A percentile compares a stretch with the other conserved stretches of the same genome.
phyloP scores from a whole-genome alignment of 257 asterid species.

The Solanum corneliomulleri region DNA sequence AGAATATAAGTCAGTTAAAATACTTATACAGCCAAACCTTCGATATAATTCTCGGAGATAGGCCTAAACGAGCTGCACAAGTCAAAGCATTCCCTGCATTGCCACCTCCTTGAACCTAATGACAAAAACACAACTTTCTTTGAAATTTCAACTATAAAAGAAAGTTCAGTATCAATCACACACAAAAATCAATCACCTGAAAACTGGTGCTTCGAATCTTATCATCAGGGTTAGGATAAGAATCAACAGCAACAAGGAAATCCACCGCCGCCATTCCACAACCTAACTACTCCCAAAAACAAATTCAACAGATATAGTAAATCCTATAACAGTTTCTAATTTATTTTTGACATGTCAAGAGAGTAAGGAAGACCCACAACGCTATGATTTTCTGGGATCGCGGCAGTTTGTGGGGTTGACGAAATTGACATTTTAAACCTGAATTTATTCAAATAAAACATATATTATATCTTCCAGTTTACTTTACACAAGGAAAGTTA shows the following conservation, averaged over 20 bases:
- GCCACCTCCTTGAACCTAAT: conserved; percentile 88
- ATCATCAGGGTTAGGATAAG: conserved; percentile 88
- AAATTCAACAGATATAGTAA: neutral
- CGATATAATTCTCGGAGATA: conserved; percentile 69
- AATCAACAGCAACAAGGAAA: conserved; percentile 63
- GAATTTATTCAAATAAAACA: neutral
- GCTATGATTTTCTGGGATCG: neutral
- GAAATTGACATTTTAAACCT: neutral
- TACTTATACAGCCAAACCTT: conserved; percentile 33
- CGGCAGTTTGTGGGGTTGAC: neutral
- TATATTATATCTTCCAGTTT: neutral
- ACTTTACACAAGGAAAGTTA: neutral
- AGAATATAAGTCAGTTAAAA: neutral
- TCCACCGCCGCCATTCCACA: conserved; percentile 56
- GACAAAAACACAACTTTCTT: neutral
- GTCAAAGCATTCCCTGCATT: conserved; percentile 89
- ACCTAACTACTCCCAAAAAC: conserved; percentile 42
- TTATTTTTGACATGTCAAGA: neutral
- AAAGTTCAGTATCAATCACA: neutral
- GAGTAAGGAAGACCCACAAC: neutral
- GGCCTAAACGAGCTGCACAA: conserved; percentile 83
- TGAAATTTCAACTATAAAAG: neutral
- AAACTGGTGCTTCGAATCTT: conserved; percentile 69
- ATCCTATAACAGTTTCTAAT: neutral
- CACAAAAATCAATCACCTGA: conserved; percentile 22